phyloP scores from a whole-genome alignment of 2,329 filamentous ascomycete genomes.

The Elsinoe arachidis region DNA sequence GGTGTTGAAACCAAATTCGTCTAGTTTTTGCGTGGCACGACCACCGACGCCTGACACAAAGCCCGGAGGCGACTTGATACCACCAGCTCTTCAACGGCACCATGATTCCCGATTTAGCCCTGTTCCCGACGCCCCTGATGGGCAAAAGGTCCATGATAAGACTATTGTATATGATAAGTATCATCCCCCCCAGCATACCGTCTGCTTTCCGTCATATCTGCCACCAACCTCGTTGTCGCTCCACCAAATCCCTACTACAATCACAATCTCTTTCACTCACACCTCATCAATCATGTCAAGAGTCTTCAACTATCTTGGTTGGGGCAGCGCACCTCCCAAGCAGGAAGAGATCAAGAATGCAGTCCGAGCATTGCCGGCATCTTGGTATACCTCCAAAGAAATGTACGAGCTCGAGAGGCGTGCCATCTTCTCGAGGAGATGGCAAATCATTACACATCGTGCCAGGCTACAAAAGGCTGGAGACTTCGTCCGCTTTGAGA shows the following conservation, averaged over 20 bases:
- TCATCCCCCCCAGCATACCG: background rate
- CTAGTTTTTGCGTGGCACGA: background rate
- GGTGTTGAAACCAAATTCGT: constrained; percentile 4
- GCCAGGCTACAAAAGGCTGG: constrained; percentile 22
- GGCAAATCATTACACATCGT: constrained; percentile 29
- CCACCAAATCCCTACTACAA: background rate
- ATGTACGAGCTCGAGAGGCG: constrained; percentile 40
- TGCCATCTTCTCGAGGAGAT: constrained; percentile 35
- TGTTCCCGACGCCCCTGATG: background rate
- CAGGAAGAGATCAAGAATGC: background rate
- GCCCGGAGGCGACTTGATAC: background rate
- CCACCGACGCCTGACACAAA: background rate
- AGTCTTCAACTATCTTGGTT: constrained; percentile 6
- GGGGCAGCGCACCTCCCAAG: background rate
- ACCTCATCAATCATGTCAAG: constrained; percentile 2
- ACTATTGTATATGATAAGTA: constrained; percentile 5
- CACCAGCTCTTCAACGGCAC: background rate
- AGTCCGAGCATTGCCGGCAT: constrained; percentile 32
- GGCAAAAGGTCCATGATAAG: background rate
- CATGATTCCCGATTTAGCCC: constrained; percentile 4
- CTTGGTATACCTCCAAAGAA: constrained; percentile 37
- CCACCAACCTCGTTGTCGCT: background rate
- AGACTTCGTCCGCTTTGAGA: constrained; percentile 20
- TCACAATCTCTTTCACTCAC: background rate
- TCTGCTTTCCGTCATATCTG: background rate